Base-by-base conservation (phyloP, 192 early-diverging fungal genomes). In the Gaertneriomyces semiglobifer region DNA sequence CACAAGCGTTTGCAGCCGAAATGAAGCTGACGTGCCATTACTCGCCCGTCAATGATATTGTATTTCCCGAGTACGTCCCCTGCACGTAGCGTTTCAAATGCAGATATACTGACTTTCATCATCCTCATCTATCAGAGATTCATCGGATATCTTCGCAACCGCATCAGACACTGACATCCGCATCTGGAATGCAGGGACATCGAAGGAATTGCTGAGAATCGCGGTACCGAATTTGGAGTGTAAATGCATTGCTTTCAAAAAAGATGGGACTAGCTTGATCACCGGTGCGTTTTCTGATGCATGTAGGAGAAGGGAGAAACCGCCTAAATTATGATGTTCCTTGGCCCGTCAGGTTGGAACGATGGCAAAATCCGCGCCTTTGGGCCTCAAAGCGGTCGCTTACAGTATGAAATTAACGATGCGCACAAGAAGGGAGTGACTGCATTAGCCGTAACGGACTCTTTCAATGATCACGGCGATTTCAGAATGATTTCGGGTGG, bases 301-400 rank as follows among this genome's bases (percentile, higher is more conserved):
- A n/a, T n/a, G 39, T 1, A 69, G 52, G 0, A 33, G 25, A 71
- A 11, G 50, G 16, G 5, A 51, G 20, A 38, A 51, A 33, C 25
- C 25, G 25, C 25, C 25, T 33, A 33, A 33, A 33, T 33, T 2
- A 33, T 2, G 1, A 33, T 33, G 25, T 70, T 70, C 11, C 70
- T 40, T 69, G 44, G 5, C 16, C n/a, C n/a, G 5, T 58, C 62
- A 60, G 83, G 83, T 4, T 85, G 83, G 83, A 83, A 76, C 57
- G 83, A 85, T 63, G 83, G 83, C 14, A 85, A 85, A 57, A 85
- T 85, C 64, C 68, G 83, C 12, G 83, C 83, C 8, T 85, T 85
- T 72, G 83, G 83, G 7, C 83, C 83, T 9, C 83, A 85, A 57
- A 76, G 65, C 51, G 83, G 83, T 5, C 79, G 83, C 12, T 60